A percentile compares a stretch with the other conserved stretches of the same genome.
Evolutionary conservation across 2,329 filamentous ascomycete species (phyloP).

Genomic region (Talaromyces sp.): DNA sequence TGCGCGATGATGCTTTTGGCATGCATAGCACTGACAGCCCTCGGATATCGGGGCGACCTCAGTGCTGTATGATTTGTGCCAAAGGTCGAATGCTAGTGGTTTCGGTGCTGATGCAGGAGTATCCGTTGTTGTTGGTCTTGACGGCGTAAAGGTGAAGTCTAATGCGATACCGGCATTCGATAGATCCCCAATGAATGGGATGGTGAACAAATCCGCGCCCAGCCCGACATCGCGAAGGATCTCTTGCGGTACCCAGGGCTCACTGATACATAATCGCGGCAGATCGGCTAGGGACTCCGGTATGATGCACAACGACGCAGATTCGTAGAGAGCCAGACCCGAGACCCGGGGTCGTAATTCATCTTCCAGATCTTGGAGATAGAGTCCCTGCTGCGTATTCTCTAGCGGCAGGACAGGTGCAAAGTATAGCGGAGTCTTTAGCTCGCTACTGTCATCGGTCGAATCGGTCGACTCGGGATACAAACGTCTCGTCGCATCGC

Average conservation of each 20-base stretch:
- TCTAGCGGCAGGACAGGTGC: slow-evolving; percentile 70
- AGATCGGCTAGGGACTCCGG: slow-evolving; percentile 58
- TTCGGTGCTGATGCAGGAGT: slow-evolving; percentile 22
- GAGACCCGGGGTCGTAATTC: slow-evolving; percentile 57
- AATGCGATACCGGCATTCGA: slow-evolving; percentile 86
- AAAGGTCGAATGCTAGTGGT: slow-evolving; percentile 75
- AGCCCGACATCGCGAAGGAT: slow-evolving; percentile 70
- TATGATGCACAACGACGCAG: slow-evolving; percentile 65
- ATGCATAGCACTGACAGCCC: slow-evolving; percentile 77
- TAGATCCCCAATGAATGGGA: slow-evolving; percentile 69
- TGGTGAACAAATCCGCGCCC: slow-evolving; percentile 74
- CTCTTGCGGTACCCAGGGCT: slow-evolving; percentile 68
- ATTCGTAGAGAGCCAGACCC: slow-evolving; percentile 75
- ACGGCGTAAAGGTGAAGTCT: slow-evolving; percentile 67
- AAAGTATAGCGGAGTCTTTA: slow-evolving; percentile 51
- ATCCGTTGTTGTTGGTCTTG: slow-evolving; percentile 20
- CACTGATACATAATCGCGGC: slow-evolving; percentile 70
- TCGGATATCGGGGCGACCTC: slow-evolving; percentile 60
- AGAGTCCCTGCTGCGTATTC: slow-evolving; percentile 71
- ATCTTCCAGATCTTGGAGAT: slow-evolving; percentile 70
- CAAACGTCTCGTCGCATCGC: slow-evolving; percentile 57
- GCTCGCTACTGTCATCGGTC: slow-evolving; percentile 24
- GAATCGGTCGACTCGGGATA: slow-evolving; percentile 25
- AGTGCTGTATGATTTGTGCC: slow-evolving; percentile 59
- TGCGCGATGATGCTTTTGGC: slow-evolving; percentile 76